Base-by-base conservation (phyloP, 2,329 filamentous ascomycete genomes). In the Monilinia vaccinii-corymbosi region DNA sequence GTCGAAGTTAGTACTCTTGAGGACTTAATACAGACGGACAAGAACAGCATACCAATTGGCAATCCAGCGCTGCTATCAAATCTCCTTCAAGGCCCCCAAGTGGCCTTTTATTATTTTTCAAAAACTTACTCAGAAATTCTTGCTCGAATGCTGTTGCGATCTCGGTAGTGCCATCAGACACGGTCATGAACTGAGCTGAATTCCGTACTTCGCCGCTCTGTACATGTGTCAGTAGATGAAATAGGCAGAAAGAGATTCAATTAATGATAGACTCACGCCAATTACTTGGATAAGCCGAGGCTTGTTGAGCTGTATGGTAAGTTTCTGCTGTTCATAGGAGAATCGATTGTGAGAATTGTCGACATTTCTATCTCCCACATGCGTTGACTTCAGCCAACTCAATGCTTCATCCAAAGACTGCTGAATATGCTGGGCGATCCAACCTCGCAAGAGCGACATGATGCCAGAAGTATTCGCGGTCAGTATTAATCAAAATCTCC, bases 1-100 rank as follows among this genome's bases (percentile, higher is more conserved):
- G 28, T 55, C 38, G 36, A 55, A 44, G 51, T 55, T 55, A 55
- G 51, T 55, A 55, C 51, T 55, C 25, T 13, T 55, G 14, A 23
- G 28, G 6, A 32, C 13, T 16, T 55, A 5, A 23, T 23, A 23
- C 28, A 44, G 31, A 55, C 11, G 23, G 51, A 31, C 13, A 13
- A 34, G 38, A 32, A 13, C 28, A 44, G 42, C 51, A 52, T 58
- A 34, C 34, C 48, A 60, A 40, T 32, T 59, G 50, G 36, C 50
- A 46, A 34, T 45, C 34, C 11, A 16, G 31, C 28, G 18, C 42
- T 36, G 21, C 53, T 36, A 56, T 18, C 10, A 44, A 13, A 10
- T 48, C 53, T 32, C 56, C 47, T 9, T 36, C 25, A 36, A 58
- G 38, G 28, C 36, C 36, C 11, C 16, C 36, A 9, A 50, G 25